Evolutionary conservation across 345 rosid species (phyloP), one percentile per base, ranked within the genome.

Genomic region (Dovyalis caffra): DNA sequence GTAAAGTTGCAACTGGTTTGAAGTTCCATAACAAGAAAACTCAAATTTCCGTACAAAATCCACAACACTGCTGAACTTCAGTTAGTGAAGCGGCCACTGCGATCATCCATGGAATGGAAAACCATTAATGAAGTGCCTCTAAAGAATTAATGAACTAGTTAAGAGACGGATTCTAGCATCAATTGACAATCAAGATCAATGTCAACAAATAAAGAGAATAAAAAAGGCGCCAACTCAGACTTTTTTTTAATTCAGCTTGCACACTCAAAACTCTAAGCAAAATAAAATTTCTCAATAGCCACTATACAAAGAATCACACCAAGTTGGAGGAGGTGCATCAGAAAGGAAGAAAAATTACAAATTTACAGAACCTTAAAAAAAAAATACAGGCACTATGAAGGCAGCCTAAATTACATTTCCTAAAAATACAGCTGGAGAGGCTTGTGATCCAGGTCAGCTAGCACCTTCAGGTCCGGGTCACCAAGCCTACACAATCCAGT

Each of bases 361-460:
- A 66, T 72, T 66, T 77, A 77, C 80, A 77, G n/a, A n/a, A 53
- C 9, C 33, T 16, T 11, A 40, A 66, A 63, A 71, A 35, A 34
- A 18, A 18, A 21, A 57, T 3, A 28, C 18, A 33, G 63, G 9
- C 75, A 29, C 53, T 66, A 47, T 8, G 40, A 26, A 34, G 65
- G 53, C 57, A 71, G 66, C 43, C 65, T 60, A 18, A 66, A 18
- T 14, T 15, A 57, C 64, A 37, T 35, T 45, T 32, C 28, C 64
- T 8, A 35, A 63, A 8, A 34, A 28, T 10, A 66, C 37, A 53
- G 61, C 18, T 8, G 62, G 56, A 66, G 66, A 37, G 71, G 40
- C 21, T 66, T 38, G 26, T 23, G 56, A 66, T 1, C 56, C 64
- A 57, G 40, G 66, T 11, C 70, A 65, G 62, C 70, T 51, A 47